Percentiles rank a stretch among this genome's conserved stretches.
phyloP scores from a whole-genome alignment of 2,329 filamentous ascomycete genomes.

The Laburnicola sp. region DNA sequence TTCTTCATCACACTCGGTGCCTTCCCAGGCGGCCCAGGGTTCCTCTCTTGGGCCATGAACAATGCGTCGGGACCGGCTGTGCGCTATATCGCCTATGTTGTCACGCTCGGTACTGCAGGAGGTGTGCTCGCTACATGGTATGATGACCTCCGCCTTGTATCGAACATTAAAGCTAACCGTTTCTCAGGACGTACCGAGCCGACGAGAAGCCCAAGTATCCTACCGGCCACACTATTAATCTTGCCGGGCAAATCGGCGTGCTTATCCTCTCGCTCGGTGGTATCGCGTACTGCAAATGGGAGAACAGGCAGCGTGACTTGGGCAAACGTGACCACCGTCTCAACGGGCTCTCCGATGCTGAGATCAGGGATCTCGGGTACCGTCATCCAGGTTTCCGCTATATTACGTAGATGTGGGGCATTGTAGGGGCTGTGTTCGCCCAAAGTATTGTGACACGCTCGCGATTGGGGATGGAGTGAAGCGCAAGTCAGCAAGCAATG shows the following conservation, averaged over 20 bases:
- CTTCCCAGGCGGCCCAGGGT: slow-evolving; percentile 62
- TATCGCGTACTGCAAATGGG: slow-evolving; percentile 57
- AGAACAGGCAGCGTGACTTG: slow-evolving; percentile 53
- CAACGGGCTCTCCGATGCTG: slow-evolving; percentile 52
- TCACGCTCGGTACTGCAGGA: slow-evolving; percentile 68
- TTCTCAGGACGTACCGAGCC: slow-evolving; percentile 57
- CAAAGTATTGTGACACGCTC: slow-evolving; percentile 15
- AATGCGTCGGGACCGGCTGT: slow-evolving; percentile 61
- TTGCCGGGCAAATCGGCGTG: slow-evolving; percentile 54
- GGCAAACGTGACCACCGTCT: slow-evolving; percentile 35
- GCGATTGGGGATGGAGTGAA: slow-evolving; percentile 18
- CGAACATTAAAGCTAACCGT: slow-evolving; percentile 52
- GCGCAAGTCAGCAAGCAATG: not conserved
- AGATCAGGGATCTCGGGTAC: slow-evolving; percentile 56
- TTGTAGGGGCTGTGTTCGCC: not conserved
- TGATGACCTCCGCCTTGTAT: slow-evolving; percentile 60
- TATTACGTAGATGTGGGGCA: slow-evolving; percentile 47
- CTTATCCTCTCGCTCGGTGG: slow-evolving; percentile 53
- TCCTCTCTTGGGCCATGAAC: slow-evolving; percentile 63
- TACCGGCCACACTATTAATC: slow-evolving; percentile 70
- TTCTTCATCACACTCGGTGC: slow-evolving; percentile 61
- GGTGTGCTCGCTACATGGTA: slow-evolving; percentile 60
- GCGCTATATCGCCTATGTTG: slow-evolving; percentile 62
- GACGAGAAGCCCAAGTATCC: slow-evolving; percentile 67
- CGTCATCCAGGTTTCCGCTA: slow-evolving; percentile 61